These are phyloP conservation scores for Phaffomyces antillensis DNA, from an alignment of 805 yeast genomes.

Conservation along the genomic window DNA sequence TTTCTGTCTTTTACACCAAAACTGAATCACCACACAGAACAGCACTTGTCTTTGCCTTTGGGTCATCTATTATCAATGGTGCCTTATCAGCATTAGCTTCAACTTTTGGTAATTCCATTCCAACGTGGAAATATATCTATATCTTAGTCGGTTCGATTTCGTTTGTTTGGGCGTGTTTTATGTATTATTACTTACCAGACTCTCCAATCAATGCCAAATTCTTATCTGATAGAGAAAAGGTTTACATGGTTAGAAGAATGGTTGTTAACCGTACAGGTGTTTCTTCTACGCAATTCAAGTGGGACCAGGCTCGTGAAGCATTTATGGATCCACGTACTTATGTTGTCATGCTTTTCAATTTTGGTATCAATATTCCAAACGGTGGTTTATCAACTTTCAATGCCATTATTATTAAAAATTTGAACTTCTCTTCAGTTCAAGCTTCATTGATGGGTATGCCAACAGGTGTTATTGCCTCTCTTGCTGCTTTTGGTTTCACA, in stretches of 20 bases:
- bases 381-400: constrained; percentile 28
- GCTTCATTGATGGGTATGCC: constrained; percentile 23
- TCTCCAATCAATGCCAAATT: constrained; percentile 39
- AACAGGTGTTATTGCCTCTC: constrained; percentile 26
- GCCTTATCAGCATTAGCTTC: constrained; percentile 39
- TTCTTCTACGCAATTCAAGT: constrained; percentile 31
- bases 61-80: constrained; percentile 20
- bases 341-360: constrained; percentile 25
- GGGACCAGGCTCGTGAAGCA: constrained; percentile 37
- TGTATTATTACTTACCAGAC: constrained; percentile 35
- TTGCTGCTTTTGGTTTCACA: constrained; percentile 25
- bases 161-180: constrained; percentile 25
- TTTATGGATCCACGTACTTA: constrained; percentile 33
- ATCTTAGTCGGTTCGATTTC: constrained; percentile 45
- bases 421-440: constrained; percentile 19
- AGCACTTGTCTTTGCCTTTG: constrained; percentile 37
- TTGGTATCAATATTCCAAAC: constrained; percentile 27
- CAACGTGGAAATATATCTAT: constrained; percentile 45
- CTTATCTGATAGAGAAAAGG: constrained; percentile 36
- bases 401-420: constrained; percentile 21
- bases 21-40: constrained; percentile 37
- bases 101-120: constrained; percentile 25
- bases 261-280: constrained; percentile 38
- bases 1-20: constrained; percentile 34
- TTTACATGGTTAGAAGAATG: constrained; percentile 34